Base-by-base conservation (phyloP, 306 rosid species). In the Cicer chorassanicum region DNA sequence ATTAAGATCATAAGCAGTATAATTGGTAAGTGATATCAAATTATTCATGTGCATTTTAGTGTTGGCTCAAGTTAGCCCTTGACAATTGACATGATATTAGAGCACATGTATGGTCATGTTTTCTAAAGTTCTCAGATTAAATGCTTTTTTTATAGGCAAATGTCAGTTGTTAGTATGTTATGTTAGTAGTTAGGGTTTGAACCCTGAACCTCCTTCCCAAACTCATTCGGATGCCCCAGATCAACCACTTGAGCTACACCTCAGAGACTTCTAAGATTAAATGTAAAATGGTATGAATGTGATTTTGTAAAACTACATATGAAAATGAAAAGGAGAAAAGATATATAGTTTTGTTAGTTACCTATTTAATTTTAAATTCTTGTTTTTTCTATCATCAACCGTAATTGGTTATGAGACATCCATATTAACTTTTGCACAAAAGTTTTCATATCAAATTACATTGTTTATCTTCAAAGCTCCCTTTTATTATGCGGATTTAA, bases 1-100 rank as follows among this genome's bases (percentile, higher is more conserved):
- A 86, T 71, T 45, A 73, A 68, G 36, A 29, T 68, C 74, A 81
- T 42, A 51, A 36, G 45, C 36, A 21, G 46, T 39, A 41, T 16
- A 73, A 68, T 19, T 40, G 80, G 44, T 50, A 68, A 29, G 67
- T 0, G n/a, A 60, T 60, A 80, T 68, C 71, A 80, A 57, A 65
- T 18, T 60, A 72, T 42, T 71, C 38, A 42, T 60, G 12, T 70
- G 38, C 41, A 49, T 10, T 55, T 69, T 39, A 66, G 24, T 7
- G 2, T 29, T 66, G 29, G 38, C 16, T 29, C 34, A 29, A 48
- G 62, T 60, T 45, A 9, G 48, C 38, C 19, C 6, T 29, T 2
- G 34, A 29, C 34, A 29, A 29, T 18, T 48, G 50, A 40, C 63
- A 63, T 40, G 64, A 49, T 54, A 76, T 12, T 11, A 49, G 18